Conservation (phyloP, 148 eudicot genomes). For the Rhododendron mucronatum region DNA sequence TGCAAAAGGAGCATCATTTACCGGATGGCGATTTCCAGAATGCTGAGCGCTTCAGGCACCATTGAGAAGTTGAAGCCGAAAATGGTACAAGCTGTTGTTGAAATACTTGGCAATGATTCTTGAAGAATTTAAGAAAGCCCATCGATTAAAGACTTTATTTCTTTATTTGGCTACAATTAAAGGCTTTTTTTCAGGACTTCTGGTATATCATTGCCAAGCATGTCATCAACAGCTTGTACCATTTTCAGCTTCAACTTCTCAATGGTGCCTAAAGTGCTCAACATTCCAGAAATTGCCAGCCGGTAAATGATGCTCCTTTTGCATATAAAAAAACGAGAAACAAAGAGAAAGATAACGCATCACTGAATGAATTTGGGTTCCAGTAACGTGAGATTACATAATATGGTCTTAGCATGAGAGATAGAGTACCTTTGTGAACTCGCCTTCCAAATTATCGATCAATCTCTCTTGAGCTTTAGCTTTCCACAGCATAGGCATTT, state of each 20-base stretch:
- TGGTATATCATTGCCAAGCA: conserved; percentile 75
- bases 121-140: no score
- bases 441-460: no score
- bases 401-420: no score
- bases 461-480: no score
- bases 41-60: conserved; percentile 50
- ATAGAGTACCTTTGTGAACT: no score
- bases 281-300: conserved; percentile 67
- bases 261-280: conserved; percentile 54
- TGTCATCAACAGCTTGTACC: conserved; percentile 77
- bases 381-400: no score
- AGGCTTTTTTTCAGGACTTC: conserved; percentile 44
- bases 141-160: no score
- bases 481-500: no score
- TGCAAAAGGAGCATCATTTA: conserved; percentile 4
- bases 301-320: conserved; percentile 23
- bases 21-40: conserved; percentile 73
- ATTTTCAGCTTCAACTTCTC: conserved; percentile 63
- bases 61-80: conserved; percentile 64
- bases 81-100: conserved; percentile 73
- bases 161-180: no score
- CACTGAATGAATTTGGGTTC: no score
- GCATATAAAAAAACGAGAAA: no score
- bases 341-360: no score
- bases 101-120: conserved; percentile 65